A percentile compares a stretch with the other conserved stretches of the same genome.
phyloP scores from a whole-genome alignment of 805 yeast genomes.

The Zygosaccharomyces gambellarensis region DNA sequence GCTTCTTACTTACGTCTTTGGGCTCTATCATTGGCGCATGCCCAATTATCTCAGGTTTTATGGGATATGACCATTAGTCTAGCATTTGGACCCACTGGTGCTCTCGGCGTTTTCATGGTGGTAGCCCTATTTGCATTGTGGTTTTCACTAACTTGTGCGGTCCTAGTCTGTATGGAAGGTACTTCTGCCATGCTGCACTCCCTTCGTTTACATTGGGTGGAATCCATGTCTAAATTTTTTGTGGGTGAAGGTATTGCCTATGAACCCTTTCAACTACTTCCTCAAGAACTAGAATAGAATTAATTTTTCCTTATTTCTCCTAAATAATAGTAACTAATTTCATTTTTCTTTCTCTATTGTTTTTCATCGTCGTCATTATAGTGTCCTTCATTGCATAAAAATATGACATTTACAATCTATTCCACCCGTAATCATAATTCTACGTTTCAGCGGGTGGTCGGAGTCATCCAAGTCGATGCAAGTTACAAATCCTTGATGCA shows the following conservation, averaged over 20 bases:
- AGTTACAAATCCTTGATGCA: constrained; percentile 59
- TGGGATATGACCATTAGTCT: constrained; percentile 72
- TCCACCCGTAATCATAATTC: constrained; percentile 24
- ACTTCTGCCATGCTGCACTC: constrained; percentile 82
- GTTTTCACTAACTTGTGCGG: constrained; percentile 65
- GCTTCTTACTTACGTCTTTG: constrained; percentile 73
- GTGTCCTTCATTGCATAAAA: constrained; percentile 14
- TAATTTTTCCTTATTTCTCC: neutral
- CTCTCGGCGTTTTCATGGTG: constrained; percentile 51
- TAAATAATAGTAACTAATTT: neutral
- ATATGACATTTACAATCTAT: constrained; percentile 22
- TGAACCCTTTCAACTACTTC: constrained; percentile 46
- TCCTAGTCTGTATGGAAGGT: constrained; percentile 75
- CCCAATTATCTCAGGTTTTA: constrained; percentile 67
- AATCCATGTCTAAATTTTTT: constrained; percentile 74
- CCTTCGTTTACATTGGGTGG: constrained; percentile 76
- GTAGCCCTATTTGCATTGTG: constrained; percentile 66
- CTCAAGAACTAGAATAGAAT: constrained; percentile 2
- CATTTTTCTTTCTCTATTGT: neutral
- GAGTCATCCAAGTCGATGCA: constrained; percentile 37
- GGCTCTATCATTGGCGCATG: constrained; percentile 77
- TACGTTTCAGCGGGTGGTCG: constrained; percentile 26
- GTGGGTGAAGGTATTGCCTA: constrained; percentile 71
- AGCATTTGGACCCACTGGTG: constrained; percentile 54
- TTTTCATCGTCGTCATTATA: neutral